phyloP scores from a whole-genome alignment of 805 yeast genomes.

The Cephaloascus fragrans region DNA sequence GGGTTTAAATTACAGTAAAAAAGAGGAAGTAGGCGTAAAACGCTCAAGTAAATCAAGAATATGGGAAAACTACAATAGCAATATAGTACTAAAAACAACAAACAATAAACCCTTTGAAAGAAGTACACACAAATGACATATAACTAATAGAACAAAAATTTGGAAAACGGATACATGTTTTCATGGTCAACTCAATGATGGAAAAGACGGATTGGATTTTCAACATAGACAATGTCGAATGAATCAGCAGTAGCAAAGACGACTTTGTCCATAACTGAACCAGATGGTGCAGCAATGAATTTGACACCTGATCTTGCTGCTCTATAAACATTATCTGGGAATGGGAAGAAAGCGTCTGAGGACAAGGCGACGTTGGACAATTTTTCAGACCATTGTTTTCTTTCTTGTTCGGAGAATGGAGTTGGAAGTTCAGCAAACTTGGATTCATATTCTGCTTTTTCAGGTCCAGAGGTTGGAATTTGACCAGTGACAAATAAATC shows the following conservation, averaged over 20 bases:
- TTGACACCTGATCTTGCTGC: constrained; percentile 96
- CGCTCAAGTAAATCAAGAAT: no score
- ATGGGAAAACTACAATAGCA: no score
- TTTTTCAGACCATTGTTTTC: constrained; percentile 76
- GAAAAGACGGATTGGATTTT: constrained; percentile 95
- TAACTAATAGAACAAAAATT: no score
- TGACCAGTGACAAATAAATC: constrained; percentile 88
- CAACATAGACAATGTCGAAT: constrained; percentile 82
- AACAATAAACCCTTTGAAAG: no score
- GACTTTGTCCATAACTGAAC: constrained; percentile 95
- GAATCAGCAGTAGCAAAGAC: constrained; percentile 95
- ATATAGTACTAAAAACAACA: no score
- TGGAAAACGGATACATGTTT: no score
- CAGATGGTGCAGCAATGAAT: constrained; percentile 93
- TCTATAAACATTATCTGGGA: constrained; percentile 98
- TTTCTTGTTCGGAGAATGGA: constrained; percentile 77
- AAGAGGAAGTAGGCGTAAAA: no score
- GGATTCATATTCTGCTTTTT: constrained; percentile 82
- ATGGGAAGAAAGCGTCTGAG: constrained; percentile 99
- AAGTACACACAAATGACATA: no score
- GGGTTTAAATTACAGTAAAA: no score
- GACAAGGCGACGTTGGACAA: constrained; percentile 82
- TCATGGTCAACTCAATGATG: no score
- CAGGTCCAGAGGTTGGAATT: constrained; percentile 88
- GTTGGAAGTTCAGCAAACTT: constrained; percentile 79